phyloP scores from a whole-genome alignment of 2,329 filamentous ascomycete genomes.

The Penicillium concentricum region DNA sequence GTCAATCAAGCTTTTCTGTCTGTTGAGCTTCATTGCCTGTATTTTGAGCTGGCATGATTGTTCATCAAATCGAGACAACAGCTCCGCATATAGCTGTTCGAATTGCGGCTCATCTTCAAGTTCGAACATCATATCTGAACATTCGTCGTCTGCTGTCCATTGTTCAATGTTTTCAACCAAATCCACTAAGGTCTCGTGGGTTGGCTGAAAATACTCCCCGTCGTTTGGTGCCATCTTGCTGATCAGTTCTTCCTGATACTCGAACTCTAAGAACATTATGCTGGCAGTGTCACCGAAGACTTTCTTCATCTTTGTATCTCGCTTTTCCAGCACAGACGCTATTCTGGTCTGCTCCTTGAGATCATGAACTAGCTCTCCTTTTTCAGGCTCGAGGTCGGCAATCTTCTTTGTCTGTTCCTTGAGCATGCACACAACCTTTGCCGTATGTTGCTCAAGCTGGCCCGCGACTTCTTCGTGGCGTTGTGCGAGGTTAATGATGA shows the following conservation, averaged over 20 bases:
- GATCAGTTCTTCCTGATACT: slow-evolving; percentile 1
- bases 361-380: background rate
- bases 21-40: background rate
- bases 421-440: background rate
- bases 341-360: background rate
- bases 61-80: background rate
- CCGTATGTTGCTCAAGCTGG: background rate
- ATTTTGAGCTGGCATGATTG: background rate
- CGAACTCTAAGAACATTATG: background rate
- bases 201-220: background rate
- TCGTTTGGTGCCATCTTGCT: background rate
- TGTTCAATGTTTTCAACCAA: background rate
- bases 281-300: background rate
- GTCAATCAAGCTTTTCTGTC: background rate
- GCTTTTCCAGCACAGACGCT: background rate
- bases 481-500: background rate
- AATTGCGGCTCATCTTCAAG: background rate
- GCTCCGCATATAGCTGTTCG: background rate
- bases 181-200: background rate
- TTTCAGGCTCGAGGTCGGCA: background rate
- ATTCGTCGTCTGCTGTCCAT: background rate
- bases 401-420: background rate
- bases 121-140: background rate
- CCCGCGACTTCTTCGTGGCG: background rate
- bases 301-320: background rate